Evolutionary conservation across 2,329 filamentous ascomycete genomes (phyloP), one percentile per base, ranked within the genome.

Genomic region (Diaporthe velutina): DNA sequence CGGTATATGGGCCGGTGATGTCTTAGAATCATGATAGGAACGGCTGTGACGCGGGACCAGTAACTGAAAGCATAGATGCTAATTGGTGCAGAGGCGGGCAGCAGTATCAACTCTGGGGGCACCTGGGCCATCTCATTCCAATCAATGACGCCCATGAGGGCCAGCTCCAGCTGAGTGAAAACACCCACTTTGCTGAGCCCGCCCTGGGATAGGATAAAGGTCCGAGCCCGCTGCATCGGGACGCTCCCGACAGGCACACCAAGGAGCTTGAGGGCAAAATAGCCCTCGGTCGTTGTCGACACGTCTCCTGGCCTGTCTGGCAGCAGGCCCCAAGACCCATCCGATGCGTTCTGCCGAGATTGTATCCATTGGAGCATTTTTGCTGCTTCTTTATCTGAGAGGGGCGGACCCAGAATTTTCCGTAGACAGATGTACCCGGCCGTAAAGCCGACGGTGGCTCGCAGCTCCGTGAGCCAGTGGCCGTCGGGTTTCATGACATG

Each of bases 41-140:
- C 55, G 19, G 55, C 55, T 22, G 55, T 58, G 30, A 38, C 55
- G 19, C 55, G 55, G 19, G 55, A 58, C 55, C 55, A 58, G 55
- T 58, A 58, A n/a, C 30, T 35, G 30, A 58, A 58, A 35, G 55
- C 55, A 35, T 35, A 58, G 10, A 58, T 35, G 55, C 30, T 58
- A n/a, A 58, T 35, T 58, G 55, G 55, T 35, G 30, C 30, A n/a
- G 55, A 58, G 30, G 30, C 55, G 19, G 55, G 55, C 17, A 58
- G 30, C 9, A 58, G 55, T 35, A 58, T 58, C 55, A 58, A 19
- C 55, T 38, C 55, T 1, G 55, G 30, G 19, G 55, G 55, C 30
- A 58, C 55, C 55, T 58, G 55, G 30, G 55, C 55, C 55, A 58
- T 58, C 30, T 58, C 55, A 58, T 38, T n/a, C 55, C 55, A 58